A percentile compares a stretch with the other conserved stretches of the same genome.
phyloP scores from a whole-genome alignment of 163 green algal species.

The Chloromonas sp. region DNA sequence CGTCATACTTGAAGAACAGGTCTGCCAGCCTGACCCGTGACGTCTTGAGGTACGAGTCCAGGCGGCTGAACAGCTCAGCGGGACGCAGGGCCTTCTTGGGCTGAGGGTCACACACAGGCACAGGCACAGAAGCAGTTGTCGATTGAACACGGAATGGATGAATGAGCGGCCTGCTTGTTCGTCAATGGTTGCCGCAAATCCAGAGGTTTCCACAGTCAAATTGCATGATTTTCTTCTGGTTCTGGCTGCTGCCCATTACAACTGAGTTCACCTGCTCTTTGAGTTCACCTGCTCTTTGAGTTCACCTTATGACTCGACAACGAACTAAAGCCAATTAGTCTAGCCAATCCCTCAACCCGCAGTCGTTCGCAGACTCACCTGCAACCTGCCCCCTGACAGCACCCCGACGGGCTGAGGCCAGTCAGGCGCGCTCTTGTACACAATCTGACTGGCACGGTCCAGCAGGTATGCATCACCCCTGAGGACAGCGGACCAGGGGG shows the following conservation, averaged over 20 bases:
- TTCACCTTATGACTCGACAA: too few relatives aligned
- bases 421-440: conserved; percentile 2
- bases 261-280: too few relatives aligned
- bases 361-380: neutral
- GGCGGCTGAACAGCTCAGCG: neutral
- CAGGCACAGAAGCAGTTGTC: neutral
- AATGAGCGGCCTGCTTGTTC: too few relatives aligned
- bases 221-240: too few relatives aligned
- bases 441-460: neutral
- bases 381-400: neutral
- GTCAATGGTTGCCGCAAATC: too few relatives aligned
- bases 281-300: too few relatives aligned
- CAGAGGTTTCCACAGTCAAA: too few relatives aligned
- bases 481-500: too few relatives aligned
- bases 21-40: conserved; percentile 15
- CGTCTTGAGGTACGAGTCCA: conserved; percentile 8
- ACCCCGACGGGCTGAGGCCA: conserved; percentile 1
- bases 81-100: conserved; percentile 7
- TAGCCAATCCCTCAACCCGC: too few relatives aligned
- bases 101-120: neutral
- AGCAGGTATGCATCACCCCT: conserved; percentile 3
- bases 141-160: too few relatives aligned
- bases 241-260: too few relatives aligned
- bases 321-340: too few relatives aligned
- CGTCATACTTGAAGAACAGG: conserved; percentile 27